These are phyloP conservation scores for Dalbergia oliveri DNA, from an alignment of 306 rosid species.

Conservation along the genomic window DNA sequence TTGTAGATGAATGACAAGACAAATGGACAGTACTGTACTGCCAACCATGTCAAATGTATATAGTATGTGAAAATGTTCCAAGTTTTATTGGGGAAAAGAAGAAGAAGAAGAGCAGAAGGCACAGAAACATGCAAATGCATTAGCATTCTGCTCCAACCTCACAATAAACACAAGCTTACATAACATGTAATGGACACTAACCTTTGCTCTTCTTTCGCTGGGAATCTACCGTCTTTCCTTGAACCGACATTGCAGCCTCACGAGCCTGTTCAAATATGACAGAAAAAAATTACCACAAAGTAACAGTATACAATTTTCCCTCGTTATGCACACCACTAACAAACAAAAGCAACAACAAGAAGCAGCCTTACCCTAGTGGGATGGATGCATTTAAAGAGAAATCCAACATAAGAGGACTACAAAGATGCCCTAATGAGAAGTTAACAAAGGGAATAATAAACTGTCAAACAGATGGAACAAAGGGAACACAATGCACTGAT, in stretches of 20 bases:
- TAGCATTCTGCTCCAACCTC: constrained; percentile 13
- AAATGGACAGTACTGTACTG: constrained; percentile 10
- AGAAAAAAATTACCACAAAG: constrained; percentile 14
- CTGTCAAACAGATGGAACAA: constrained; percentile 6
- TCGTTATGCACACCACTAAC: background rate
- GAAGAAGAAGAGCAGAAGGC: background rate
- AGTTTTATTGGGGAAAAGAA: background rate
- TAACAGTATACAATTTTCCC: background rate
- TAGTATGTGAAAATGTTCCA: background rate
- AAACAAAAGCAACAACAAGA: constrained; percentile 33
- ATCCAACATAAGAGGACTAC: background rate
- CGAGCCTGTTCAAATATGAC: constrained; percentile 76
- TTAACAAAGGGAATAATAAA: constrained; percentile 1
- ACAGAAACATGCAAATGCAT: constrained; percentile 27
- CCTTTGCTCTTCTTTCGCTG: constrained; percentile 99
- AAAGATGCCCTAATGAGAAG: background rate
- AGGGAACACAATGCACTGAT: constrained; percentile 8
- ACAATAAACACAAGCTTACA: constrained; percentile 12
- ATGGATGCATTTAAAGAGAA: constrained; percentile 5
- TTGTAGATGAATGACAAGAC: constrained; percentile 6
- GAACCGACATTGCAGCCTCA: constrained; percentile 89
- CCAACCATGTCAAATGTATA: constrained; percentile 34
- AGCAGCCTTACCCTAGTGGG: background rate
- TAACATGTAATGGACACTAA: constrained; percentile 47
- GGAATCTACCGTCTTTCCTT: constrained; percentile 88